A percentile compares a stretch with the other conserved stretches of the same genome.
These are phyloP conservation scores for Mucor plumbeus DNA, from an alignment of 371 early-diverging fungal species.

Conservation along the genomic window DNA sequence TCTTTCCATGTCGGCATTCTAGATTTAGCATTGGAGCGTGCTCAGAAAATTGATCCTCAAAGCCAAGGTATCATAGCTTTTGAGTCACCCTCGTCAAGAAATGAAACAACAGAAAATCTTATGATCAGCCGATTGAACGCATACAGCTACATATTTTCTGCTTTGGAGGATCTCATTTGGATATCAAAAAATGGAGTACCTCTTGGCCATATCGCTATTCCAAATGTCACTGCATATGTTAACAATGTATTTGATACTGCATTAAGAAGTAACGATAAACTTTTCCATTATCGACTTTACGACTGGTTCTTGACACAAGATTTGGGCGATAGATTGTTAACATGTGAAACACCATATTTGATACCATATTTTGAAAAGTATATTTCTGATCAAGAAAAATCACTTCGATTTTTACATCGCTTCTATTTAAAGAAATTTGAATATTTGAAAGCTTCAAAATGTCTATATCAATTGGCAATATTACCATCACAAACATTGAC, in stretches of 20 bases:
- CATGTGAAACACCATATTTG: slow-evolving; percentile 59
- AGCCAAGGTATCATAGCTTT: slow-evolving; percentile 55
- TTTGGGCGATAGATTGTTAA: slow-evolving; percentile 36
- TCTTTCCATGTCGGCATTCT: slow-evolving; percentile 65
- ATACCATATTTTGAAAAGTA: slow-evolving; percentile 70
- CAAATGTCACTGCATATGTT: background rate
- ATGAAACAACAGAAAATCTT: background rate
- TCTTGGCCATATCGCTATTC: slow-evolving; percentile 2
- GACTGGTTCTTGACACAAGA: slow-evolving; percentile 65
- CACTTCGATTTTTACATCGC: slow-evolving; percentile 74
- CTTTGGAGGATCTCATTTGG: slow-evolving; percentile 39
- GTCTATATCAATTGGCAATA: slow-evolving; percentile 66
- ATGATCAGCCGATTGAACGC: background rate
- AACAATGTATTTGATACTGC: slow-evolving; percentile 46
- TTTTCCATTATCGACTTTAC: slow-evolving; percentile 76
- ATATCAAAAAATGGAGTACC: slow-evolving; percentile 19
- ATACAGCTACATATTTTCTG: slow-evolving; percentile 12
- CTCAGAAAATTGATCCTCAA: slow-evolving; percentile 66
- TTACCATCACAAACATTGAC: slow-evolving; percentile 33
- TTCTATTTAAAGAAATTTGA: slow-evolving; percentile 70
- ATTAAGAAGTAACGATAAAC: slow-evolving; percentile 55
- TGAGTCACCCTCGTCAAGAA: slow-evolving; percentile 25
- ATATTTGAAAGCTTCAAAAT: slow-evolving; percentile 70
- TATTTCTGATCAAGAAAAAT: slow-evolving; percentile 51
- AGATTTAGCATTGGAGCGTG: slow-evolving; percentile 75